Evolutionary conservation across 164 flowering plant genomes (phyloP).

Genomic region (Vitis rupestris): DNA sequence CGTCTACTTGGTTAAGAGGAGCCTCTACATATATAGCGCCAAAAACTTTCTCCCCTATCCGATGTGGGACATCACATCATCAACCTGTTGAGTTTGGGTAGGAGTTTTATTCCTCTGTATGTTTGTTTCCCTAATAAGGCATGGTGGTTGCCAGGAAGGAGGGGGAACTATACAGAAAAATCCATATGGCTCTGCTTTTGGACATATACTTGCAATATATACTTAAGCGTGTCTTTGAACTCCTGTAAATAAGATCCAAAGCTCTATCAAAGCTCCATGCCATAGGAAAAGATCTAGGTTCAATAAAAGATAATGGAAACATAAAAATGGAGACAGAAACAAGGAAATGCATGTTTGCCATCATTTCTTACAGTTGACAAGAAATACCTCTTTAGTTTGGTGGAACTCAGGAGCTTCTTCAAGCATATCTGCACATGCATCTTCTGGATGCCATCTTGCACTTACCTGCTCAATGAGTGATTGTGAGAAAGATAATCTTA

Average conservation of each 20-base stretch:
- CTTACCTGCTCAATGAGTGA: constrained; percentile 24
- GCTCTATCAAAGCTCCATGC: not conserved
- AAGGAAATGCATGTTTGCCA: not conserved
- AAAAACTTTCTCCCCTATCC: no score
- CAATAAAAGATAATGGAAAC: not conserved
- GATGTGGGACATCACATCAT: no score
- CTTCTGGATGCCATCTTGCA: constrained; percentile 39
- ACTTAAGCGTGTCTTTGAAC: constrained; percentile 40
- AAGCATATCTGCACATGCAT: constrained; percentile 22
- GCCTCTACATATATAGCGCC: no score
- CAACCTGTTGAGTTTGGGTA: constrained; percentile 39
- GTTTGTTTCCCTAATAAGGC: constrained; percentile 27
- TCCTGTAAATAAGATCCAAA: constrained; percentile 34
- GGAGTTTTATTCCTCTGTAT: constrained; percentile 35
- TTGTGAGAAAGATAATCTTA: no score
- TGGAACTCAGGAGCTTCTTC: constrained; percentile 52
- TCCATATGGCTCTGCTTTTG: constrained; percentile 51
- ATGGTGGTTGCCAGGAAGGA: constrained; percentile 56
- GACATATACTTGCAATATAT: constrained; percentile 50
- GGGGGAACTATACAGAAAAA: constrained; percentile 72
- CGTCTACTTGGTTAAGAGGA: no score
- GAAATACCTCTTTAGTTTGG: constrained; percentile 53
- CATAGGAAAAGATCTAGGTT: not conserved
- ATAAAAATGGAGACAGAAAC: not conserved
- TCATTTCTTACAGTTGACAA: not conserved